These are phyloP conservation scores for Aaosphaeria pasadenensis DNA, from an alignment of 2,329 filamentous ascomycete species.

Conservation along the genomic window DNA sequence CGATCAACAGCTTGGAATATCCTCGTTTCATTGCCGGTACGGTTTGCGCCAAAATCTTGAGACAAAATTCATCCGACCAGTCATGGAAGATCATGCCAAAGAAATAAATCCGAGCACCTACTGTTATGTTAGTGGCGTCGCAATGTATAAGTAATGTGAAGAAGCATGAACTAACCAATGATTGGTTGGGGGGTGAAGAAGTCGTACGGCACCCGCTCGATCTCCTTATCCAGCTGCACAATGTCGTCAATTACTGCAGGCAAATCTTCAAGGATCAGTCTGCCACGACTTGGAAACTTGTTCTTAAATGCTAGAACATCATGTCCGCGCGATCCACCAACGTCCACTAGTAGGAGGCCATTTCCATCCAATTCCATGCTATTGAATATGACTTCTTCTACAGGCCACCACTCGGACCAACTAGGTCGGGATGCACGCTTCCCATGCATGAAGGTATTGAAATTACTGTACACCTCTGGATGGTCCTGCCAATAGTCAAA, in stretches of 20 bases:
- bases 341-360: constrained; percentile 9
- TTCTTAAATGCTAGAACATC: constrained; percentile 4
- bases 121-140: neutral
- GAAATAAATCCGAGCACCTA: constrained; percentile 22
- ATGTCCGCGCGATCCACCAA: constrained; percentile 10
- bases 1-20: constrained; percentile 25
- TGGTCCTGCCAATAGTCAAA: constrained; percentile 4
- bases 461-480: constrained; percentile 2
- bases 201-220: constrained; percentile 15
- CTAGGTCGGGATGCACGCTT: constrained; percentile 2
- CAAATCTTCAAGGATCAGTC: constrained; percentile 23
- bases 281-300: constrained; percentile 3
- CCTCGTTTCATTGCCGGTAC: constrained; percentile 24
- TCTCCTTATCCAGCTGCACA: constrained; percentile 3
- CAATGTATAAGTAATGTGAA: neutral
- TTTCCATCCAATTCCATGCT: constrained; percentile 1
- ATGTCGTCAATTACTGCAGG: constrained; percentile 14
- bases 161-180: constrained; percentile 4
- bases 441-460: constrained; percentile 10
- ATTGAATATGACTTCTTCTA: constrained; percentile 1
- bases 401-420: constrained; percentile 8
- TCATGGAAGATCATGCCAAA: constrained; percentile 29
- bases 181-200: constrained; percentile 21
- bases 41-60: constrained; percentile 18
- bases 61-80: constrained; percentile 21